Evolutionary conservation across 306 rosid species (phyloP).

Genomic region (Sicyos edulis): DNA sequence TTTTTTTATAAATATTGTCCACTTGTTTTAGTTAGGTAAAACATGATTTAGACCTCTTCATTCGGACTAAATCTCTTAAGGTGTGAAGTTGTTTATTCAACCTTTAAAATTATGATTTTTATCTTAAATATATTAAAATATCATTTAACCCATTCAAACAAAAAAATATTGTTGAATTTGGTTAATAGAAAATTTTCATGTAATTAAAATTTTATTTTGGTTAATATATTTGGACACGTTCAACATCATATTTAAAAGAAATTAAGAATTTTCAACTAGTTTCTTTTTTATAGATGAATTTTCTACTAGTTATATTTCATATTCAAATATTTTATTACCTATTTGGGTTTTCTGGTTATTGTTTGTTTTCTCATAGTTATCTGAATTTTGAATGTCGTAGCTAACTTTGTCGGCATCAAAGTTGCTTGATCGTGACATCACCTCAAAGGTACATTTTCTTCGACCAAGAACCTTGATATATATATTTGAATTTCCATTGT

Average conservation of each 20-base stretch:
- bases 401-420: constrained; percentile 55
- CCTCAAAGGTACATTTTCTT: constrained; percentile 29
- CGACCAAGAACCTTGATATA: background rate
- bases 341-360: background rate
- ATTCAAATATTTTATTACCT: background rate
- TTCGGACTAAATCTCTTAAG: too few relatives aligned
- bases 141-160: background rate
- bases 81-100: too few relatives aligned
- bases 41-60: background rate
- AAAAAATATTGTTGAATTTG: background rate
- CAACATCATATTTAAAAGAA: background rate
- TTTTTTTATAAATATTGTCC: too few relatives aligned
- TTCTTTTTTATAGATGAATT: background rate
- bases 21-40: background rate
- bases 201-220: too few relatives aligned
- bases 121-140: too few relatives aligned
- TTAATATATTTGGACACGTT: background rate
- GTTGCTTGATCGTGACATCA: constrained; percentile 52
- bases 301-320: background rate
- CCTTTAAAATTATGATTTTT: too few relatives aligned
- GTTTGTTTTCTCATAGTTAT: constrained; percentile 15
- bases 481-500: background rate
- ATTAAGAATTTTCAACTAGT: background rate
- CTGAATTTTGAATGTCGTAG: constrained; percentile 40
- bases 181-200: too few relatives aligned